These are phyloP conservation scores for Nakazawaea ishiwadae DNA, from an alignment of 805 yeast species.

Conservation along the genomic window DNA sequence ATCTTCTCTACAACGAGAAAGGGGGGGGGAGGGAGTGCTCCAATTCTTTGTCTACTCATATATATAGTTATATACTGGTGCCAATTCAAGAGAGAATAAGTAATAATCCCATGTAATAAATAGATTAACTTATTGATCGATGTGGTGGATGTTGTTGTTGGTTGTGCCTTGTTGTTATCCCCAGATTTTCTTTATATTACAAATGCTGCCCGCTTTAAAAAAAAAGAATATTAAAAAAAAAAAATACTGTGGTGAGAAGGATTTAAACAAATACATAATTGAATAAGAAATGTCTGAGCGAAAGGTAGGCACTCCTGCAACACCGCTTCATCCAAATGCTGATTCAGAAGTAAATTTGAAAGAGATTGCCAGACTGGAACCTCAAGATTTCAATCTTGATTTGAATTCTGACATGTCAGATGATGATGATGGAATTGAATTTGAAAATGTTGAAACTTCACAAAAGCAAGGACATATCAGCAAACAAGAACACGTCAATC, in stretches of 20 bases:
- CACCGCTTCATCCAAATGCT: conserved; percentile 26
- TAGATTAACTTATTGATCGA: no score
- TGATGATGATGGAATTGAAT: conserved; percentile 9
- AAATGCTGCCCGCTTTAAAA: not conserved
- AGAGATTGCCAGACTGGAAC: conserved; percentile 17
- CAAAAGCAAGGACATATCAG: conserved; percentile 1
- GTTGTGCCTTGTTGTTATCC: not conserved
- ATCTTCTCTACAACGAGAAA: no score
- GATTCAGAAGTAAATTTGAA: conserved; percentile 18
- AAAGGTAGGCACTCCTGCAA: conserved; percentile 14
- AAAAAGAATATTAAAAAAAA: no score
- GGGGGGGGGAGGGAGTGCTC: not conserved
- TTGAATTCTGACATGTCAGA: conserved; percentile 16
- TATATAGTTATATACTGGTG: no score
- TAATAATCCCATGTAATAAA: no score
- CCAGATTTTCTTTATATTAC: not conserved
- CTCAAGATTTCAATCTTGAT: conserved; percentile 23
- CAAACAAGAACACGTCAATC: not conserved
- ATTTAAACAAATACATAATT: no score
- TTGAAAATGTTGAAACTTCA: conserved; percentile 1
- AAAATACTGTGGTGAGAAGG: no score
- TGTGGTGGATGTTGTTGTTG: no score
- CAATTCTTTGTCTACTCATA: not conserved
- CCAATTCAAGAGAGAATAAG: no score
- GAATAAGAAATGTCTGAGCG: not conserved